Conservation (phyloP, 106 monocot genomes). For the Platanthera zijinensis region DNA sequence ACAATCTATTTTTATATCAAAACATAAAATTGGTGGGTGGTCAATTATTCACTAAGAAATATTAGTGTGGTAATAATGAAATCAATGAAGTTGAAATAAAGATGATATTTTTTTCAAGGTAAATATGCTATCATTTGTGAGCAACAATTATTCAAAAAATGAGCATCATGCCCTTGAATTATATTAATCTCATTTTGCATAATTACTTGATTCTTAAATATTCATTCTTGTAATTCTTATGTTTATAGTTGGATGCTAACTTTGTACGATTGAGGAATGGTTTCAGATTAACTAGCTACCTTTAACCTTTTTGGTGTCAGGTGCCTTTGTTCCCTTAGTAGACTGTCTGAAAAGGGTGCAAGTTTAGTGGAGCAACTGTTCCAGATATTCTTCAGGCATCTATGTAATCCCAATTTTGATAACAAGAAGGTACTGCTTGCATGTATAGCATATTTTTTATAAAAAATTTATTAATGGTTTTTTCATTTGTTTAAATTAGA, state of each 20-base stretch:
- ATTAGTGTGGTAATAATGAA: background rate
- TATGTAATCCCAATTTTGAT: slow-evolving; percentile 43
- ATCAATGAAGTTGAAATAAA: background rate
- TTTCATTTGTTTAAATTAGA: background rate
- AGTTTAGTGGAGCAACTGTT: slow-evolving; percentile 68
- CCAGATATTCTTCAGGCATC: slow-evolving; percentile 68
- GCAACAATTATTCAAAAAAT: background rate
- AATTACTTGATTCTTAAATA: background rate
- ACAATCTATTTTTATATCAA: background rate
- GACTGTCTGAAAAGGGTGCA: slow-evolving; percentile 67
- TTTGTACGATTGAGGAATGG: background rate
- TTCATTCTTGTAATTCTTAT: background rate
- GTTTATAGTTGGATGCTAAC: background rate
- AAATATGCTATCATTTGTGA: background rate
- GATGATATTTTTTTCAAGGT: background rate
- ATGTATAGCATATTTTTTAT: background rate
- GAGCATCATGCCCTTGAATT: background rate
- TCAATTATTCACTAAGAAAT: background rate
- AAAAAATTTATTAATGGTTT: background rate
- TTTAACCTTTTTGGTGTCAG: slow-evolving; percentile 23
- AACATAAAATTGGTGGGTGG: background rate
- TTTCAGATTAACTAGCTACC: background rate
- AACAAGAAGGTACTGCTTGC: slow-evolving; percentile 58
- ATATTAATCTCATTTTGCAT: background rate
- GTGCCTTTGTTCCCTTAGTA: slow-evolving; percentile 89